Percentiles rank a stretch among this genome's conserved stretches.
phyloP scores from a whole-genome alignment of 1,284 basidiomycete species.

The Papiliotrema laurentii region DNA sequence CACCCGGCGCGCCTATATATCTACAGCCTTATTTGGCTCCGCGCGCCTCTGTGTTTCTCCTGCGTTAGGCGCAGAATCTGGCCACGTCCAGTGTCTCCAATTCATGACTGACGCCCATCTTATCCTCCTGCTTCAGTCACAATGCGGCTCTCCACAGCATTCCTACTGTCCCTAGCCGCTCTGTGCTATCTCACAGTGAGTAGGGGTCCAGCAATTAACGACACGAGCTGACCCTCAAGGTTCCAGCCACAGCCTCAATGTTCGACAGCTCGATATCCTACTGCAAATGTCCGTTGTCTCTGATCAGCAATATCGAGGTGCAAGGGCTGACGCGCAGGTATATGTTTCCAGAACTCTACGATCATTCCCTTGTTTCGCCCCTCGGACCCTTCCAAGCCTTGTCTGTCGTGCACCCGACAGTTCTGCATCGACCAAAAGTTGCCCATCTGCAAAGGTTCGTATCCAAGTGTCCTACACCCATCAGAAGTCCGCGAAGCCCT shows the following conservation, averaged over 20 bases:
- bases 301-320: background rate
- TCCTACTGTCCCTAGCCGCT: too few relatives aligned
- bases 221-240: too few relatives aligned
- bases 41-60: too few relatives aligned
- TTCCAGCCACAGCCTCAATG: slow-evolving; percentile 16
- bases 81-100: too few relatives aligned
- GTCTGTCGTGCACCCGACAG: slow-evolving; percentile 85
- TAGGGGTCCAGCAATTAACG: too few relatives aligned
- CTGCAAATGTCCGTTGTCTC: slow-evolving; percentile 44
- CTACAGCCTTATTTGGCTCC: too few relatives aligned
- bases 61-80: too few relatives aligned
- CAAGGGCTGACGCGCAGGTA: slow-evolving; percentile 55
- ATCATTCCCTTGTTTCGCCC: slow-evolving; percentile 77
- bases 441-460: slow-evolving; percentile 59
- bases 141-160: too few relatives aligned
- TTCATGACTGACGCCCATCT: too few relatives aligned
- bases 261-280: slow-evolving; percentile 40
- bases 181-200: background rate
- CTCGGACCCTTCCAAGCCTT: slow-evolving; percentile 79
- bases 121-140: too few relatives aligned
- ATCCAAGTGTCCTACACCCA: background rate
- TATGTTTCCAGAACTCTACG: slow-evolving; percentile 86
- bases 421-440: slow-evolving; percentile 94
- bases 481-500: background rate
- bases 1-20: too few relatives aligned